Evolutionary conservation across 75 land plant genomes (phyloP).

Genomic region (Selaginella tamariscina): DNA sequence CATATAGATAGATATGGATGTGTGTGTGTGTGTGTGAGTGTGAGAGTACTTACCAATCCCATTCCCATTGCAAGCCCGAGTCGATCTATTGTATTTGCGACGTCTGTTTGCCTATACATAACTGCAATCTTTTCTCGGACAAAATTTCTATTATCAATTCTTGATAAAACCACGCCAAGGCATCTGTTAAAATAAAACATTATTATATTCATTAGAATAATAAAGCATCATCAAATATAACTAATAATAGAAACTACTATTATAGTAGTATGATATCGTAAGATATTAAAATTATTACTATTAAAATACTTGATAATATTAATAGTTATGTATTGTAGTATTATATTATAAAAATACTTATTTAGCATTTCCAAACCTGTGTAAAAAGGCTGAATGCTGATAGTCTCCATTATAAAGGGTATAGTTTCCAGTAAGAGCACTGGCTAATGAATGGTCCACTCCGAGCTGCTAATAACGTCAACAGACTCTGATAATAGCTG

Average conservation of each 20-base stretch:
- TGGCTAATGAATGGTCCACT: conserved; percentile 79
- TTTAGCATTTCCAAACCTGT: too few relatives aligned
- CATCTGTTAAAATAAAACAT: conserved; percentile 43
- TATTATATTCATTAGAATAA: neutral
- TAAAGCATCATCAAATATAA: neutral
- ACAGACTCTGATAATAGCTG: conserved; percentile 94
- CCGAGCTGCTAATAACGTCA: conserved; percentile 68
- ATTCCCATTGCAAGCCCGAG: conserved; percentile 95
- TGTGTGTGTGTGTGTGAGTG: too few relatives aligned
- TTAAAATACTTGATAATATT: too few relatives aligned
- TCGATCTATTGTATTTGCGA: conserved; percentile 59
- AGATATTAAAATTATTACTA: neutral
- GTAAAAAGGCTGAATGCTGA: conserved; percentile 78
- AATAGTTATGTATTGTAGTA: too few relatives aligned
- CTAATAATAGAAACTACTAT: neutral
- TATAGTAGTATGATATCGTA: neutral
- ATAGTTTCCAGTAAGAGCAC: conserved; percentile 65
- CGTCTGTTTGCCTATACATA: conserved; percentile 76
- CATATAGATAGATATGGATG: too few relatives aligned
- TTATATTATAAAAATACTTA: too few relatives aligned
- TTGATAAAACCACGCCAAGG: conserved; percentile 81
- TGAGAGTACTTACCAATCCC: conserved; percentile 65
- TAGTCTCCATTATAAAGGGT: conserved; percentile 57
- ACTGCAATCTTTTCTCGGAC: conserved; percentile 69
- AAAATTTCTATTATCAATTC: conserved; percentile 61